phyloP scores from a whole-genome alignment of 305 asterid genomes.

The Fraxinus ornus region DNA sequence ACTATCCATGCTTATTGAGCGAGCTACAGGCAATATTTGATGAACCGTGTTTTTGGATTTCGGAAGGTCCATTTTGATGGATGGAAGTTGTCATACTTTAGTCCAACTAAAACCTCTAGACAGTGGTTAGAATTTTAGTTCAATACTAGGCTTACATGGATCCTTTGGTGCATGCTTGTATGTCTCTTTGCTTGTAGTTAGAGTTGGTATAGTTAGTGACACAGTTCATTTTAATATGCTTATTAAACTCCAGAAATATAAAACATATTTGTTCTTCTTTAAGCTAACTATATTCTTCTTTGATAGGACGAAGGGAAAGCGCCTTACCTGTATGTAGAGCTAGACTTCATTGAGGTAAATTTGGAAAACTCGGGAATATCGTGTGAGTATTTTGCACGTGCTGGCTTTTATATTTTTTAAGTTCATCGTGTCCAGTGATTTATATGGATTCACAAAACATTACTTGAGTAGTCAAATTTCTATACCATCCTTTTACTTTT shows the following conservation, averaged over 20 bases:
- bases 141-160: not conserved
- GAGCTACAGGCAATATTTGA: not conserved
- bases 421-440: not conserved
- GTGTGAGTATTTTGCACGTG: not conserved
- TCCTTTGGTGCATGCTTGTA: not conserved
- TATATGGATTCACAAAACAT: not conserved
- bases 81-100: not conserved
- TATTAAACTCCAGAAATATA: not conserved
- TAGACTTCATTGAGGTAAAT: conserved; percentile 83
- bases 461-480: not conserved
- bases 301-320: conserved; percentile 87
- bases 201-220: not conserved
- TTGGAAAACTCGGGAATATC: not conserved
- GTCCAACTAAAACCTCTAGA: not conserved
- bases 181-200: not conserved
- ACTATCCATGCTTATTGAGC: not conserved
- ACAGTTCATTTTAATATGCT: not conserved
- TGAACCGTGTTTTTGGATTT: not conserved
- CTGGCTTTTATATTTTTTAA: not conserved
- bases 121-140: not conserved
- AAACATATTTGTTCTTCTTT: conserved; percentile 8
- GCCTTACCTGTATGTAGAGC: conserved; percentile 74
- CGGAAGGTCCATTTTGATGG: not conserved
- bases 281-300: conserved; percentile 25
- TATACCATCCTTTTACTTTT: conserved; percentile 18